phyloP scores from a whole-genome alignment of 192 early-diverging fungal genomes.

The Physocladia obscura region DNA sequence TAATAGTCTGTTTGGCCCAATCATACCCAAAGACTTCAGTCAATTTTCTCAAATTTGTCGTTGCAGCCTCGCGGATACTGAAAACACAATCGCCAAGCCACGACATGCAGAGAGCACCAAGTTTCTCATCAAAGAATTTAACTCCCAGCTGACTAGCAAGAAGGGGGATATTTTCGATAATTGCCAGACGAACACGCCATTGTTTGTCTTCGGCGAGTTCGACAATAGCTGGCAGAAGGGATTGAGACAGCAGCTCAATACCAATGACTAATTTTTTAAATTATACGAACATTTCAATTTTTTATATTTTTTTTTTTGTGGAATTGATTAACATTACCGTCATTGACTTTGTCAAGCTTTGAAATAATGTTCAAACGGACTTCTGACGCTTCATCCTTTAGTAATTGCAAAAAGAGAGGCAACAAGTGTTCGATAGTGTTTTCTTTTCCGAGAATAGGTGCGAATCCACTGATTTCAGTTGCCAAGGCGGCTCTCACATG shows the following conservation, averaged over 20 bases:
- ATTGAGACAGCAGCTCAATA: slow-evolving; percentile 95
- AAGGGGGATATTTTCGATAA: slow-evolving; percentile 98
- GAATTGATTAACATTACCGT: slow-evolving; percentile 51
- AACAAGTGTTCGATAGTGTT: slow-evolving; percentile 90
- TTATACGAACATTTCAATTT: too few species aligned
- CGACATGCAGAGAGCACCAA: slow-evolving; percentile 92
- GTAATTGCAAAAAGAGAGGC: slow-evolving; percentile 91
- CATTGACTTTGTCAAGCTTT: slow-evolving; percentile 93
- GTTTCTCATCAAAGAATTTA: slow-evolving; percentile 96
- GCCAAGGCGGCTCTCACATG: slow-evolving; percentile 94
- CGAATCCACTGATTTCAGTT: slow-evolving; percentile 92
- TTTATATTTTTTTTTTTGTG: not conserved
- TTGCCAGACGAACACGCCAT: slow-evolving; percentile 97
- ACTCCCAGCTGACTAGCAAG: slow-evolving; percentile 94
- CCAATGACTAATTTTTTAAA: slow-evolving; percentile 87
- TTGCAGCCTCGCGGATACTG: slow-evolving; percentile 97
- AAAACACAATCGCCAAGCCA: slow-evolving; percentile 97
- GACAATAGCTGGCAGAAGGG: slow-evolving; percentile 94
- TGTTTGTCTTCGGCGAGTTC: slow-evolving; percentile 99
- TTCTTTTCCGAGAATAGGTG: slow-evolving; percentile 93
- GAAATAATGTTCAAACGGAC: slow-evolving; percentile 99
- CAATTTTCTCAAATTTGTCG: slow-evolving; percentile 87
- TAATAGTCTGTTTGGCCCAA: slow-evolving; percentile 92
- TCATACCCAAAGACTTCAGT: slow-evolving; percentile 98
- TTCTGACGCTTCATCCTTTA: slow-evolving; percentile 97